Conservation (phyloP, 352 stramenopile genomes). For the Phytopythium helicoides region DNA sequence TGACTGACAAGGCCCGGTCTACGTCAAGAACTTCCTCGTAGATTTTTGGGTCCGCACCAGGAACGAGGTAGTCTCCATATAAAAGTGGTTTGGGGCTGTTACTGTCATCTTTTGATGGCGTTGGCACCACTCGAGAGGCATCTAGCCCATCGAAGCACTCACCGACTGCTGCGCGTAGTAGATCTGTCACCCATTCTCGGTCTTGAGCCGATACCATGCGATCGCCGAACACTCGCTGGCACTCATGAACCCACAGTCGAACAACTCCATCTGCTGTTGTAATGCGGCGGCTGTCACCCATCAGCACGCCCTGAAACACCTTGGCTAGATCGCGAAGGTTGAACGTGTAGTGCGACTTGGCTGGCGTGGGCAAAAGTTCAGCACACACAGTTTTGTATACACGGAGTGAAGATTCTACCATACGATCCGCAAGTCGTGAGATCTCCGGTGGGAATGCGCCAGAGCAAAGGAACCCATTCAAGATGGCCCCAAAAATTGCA, state of each 20-base stretch:
- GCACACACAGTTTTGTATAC: constrained; percentile 87
- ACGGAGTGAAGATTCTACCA: constrained; percentile 71
- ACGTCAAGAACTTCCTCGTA: constrained; percentile 92
- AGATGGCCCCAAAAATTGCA: constrained; percentile 82
- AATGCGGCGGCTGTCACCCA: constrained; percentile 80
- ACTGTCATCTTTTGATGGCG: neutral
- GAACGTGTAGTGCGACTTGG: constrained; percentile 88
- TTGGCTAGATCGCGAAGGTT: constrained; percentile 88
- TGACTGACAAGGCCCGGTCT: constrained; percentile 70
- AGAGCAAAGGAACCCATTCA: constrained; percentile 64
- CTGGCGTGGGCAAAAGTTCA: constrained; percentile 76
- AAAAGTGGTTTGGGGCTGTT: constrained; percentile 40
- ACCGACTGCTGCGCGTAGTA: constrained; percentile 62
- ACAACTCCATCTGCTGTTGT: constrained; percentile 64
- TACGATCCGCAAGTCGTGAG: constrained; percentile 38
- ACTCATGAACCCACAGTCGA: constrained; percentile 82
- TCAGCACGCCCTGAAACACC: constrained; percentile 83
- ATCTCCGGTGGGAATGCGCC: constrained; percentile 60
- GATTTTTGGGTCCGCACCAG: constrained; percentile 85
- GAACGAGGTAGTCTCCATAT: constrained; percentile 93
- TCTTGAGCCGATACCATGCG: constrained; percentile 74
- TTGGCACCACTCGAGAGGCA: neutral
- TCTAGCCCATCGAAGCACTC: constrained; percentile 53
- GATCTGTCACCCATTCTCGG: constrained; percentile 77
- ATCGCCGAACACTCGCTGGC: constrained; percentile 86